Evolutionary conservation across 2,329 filamentous ascomycete genomes (phyloP), one percentile per base, ranked within the genome.

Genomic region (Dothideomycetes sp.): DNA sequence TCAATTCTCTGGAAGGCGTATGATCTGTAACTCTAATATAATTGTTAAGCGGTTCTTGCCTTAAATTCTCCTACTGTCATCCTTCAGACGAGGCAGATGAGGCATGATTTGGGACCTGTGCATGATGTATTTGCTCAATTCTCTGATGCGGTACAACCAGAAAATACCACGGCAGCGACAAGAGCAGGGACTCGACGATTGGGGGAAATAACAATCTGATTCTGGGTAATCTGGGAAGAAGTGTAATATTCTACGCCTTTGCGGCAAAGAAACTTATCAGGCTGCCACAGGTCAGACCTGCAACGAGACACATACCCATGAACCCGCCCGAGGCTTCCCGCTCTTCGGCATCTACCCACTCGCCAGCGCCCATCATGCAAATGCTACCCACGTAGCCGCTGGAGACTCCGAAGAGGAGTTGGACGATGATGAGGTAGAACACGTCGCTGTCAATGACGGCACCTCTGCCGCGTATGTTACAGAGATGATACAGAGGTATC

Each of bases 281-380:
- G 63, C 89, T 96, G n/a, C 91, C 91, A 17, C 72, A 70, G 2
- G 86, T 76, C 62, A 96, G 64, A 0, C 91, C 91, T 4, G 75
- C 77, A 13, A 95, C 84, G n/a, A 96, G 74, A 59, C 82, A 86
- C 48, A 95, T 61, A 3, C 84, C 82, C 91, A 98, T 96, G 59
- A 96, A 96, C 1, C 83, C 86, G 33, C 89, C 91, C 0, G 87
- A 80, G 5, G 86, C 88, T 64, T 94, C 87, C 23, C 83, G 72
- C 66, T 98, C 89, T 8, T 80, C 78, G 2, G 81, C 76, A 4
- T 81, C 80, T 1, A 96, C 88, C 75, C 80, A 89, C 50, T 84
- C 78, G 0, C 74, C 76, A 1, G 87, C 82, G 1, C 82, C 82
- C 76, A 96, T 94, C 88, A 98, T 96, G 60, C 83, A 86, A 51